Evolutionary conservation across 2,329 filamentous ascomycete species (phyloP), one percentile per base, ranked within the genome.

Genomic region (Trichoderma hamatum): DNA sequence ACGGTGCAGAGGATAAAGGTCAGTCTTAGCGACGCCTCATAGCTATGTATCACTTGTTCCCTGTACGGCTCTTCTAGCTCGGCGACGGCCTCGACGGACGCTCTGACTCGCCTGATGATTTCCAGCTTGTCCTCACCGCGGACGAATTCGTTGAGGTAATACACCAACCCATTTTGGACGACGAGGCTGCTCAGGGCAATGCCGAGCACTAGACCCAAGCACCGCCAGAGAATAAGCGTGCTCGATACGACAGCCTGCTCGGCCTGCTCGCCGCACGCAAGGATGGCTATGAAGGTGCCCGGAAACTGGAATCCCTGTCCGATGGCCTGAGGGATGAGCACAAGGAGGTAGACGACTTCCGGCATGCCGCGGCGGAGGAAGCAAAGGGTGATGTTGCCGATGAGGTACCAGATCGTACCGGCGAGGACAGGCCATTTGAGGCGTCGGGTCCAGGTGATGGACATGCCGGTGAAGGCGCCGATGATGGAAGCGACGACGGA

Each of bases 181-280:
- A 93, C 86, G 69, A 93, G 84, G 75, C 89, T 92, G 72, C 88
- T 91, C 64, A 85, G 81, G 0, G 91, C 88, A 55, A 94, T 86
- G n/a, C 92, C 92, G 75, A 94, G 84, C 1, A 94, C 91, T 68
- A 85, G 86, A 7, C 92, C 92, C 5, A 94, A 79, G 69, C 87
- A 88, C 67, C 92, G 85, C 88, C 90, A 93, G 21, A 94, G 80
- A 21, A 90, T 85, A 70, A 94, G 81, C 0, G 91, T 93, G 65
- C 86, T 88, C 1, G 90, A 92, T 14, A 89, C 88, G 51, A 91
- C 88, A 16, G 90, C 90, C 76, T 91, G 89, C 60, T 90, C 88
- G 5, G 81, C 75, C 74, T 90, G 88, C 5, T 83, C 78, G 54
- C 85, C 88, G 1, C 85, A 84, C 1, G 86, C 86, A 26, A 92